Conservation (phyloP, 139 green algal genomes). For the Chlamydomonas incerta region DNA sequence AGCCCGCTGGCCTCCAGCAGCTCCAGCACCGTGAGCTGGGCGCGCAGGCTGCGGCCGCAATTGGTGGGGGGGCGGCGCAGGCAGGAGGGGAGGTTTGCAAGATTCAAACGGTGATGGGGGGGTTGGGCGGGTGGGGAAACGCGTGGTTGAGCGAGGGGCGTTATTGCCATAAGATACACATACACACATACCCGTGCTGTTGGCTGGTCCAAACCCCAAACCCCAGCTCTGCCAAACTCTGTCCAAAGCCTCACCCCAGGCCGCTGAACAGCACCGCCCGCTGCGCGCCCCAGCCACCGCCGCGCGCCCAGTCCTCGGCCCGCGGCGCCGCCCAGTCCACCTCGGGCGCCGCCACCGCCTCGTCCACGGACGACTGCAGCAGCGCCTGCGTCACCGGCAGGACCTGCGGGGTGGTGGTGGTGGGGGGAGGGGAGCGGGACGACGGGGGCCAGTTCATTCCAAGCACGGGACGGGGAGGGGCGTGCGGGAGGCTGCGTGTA, state of each 20-base stretch:
- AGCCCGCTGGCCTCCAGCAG: slow-evolving; percentile 64
- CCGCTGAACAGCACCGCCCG: slow-evolving; percentile 69
- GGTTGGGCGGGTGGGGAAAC: too few relatives aligned
- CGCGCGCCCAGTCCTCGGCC: slow-evolving; percentile 35
- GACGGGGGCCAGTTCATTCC: too few relatives aligned
- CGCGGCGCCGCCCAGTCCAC: slow-evolving; percentile 57
- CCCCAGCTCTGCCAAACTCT: too few relatives aligned
- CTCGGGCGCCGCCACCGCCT: slow-evolving; percentile 47
- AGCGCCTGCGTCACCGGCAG: slow-evolving; percentile 50
- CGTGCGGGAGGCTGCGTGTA: too few relatives aligned
- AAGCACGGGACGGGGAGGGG: too few relatives aligned
- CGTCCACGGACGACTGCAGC: slow-evolving; percentile 53
- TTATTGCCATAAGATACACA: too few relatives aligned
- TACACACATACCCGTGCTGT: too few relatives aligned
- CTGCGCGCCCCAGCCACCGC: slow-evolving; percentile 68
- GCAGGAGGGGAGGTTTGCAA: neutral
- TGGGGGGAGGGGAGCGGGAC: neutral
- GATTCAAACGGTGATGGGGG: too few relatives aligned
- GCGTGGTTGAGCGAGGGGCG: too few relatives aligned
- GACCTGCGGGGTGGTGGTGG: slow-evolving; percentile 24
- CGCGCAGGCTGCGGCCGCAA: neutral
- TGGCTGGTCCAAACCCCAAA: too few relatives aligned
- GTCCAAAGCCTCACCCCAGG: slow-evolving; percentile 40
- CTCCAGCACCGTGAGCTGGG: slow-evolving; percentile 65
- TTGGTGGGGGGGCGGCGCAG: neutral